Base-by-base conservation (phyloP, 2,329 filamentous ascomycete genomes). In the Aspergillus sp. region DNA sequence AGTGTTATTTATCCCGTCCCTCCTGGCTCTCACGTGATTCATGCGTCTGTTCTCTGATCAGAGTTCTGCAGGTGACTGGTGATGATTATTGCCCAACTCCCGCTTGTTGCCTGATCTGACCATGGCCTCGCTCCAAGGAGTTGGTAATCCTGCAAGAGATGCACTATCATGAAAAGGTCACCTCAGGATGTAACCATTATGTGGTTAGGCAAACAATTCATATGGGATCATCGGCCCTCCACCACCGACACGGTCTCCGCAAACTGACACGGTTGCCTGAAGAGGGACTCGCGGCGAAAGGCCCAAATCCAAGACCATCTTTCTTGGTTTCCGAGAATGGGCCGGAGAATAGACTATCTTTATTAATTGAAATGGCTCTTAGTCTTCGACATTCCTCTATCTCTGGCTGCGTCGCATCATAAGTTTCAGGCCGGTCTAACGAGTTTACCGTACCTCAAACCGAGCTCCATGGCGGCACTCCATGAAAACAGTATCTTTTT, bases 141-240 rank as follows among this genome's bases (percentile, higher is more conserved):
- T 64, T 73, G 77, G 52, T 81, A 78, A 6, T 78, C 78, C 12
- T 58, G 64, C 62, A 71, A 75, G 57, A 62, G 69, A 56, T 68
- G 77, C 77, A 3, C 79, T 79, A 64, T 73, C 73, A 55, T 79
- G 78, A 77, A 80, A 79, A 45, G 74, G 76, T 27, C 75, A 81
- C 54, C 77, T 80, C 61, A 46, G 73, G 76, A 33, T 75, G 81
- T 54, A 77, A 80, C 60, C 76, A 80, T 59, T 75, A 79, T 52
- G 65, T 50, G 57, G 67, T 24, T 69, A 69, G 44, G 76, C 80
- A 41, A 74, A 78, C 43, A 82, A 35, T 73, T 79, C 58, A 74
- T 73, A 58, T 75, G 11, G 17, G 3, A 14, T 37, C 3, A 82
- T 59, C 81, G 27, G 15, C 5, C 24, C 84, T 58, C 76, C 83